A percentile compares a stretch with the other conserved stretches of the same genome.
These are phyloP conservation scores for Fragaria nilgerrensis DNA, from an alignment of 306 rosid species.

Conservation along the genomic window DNA sequence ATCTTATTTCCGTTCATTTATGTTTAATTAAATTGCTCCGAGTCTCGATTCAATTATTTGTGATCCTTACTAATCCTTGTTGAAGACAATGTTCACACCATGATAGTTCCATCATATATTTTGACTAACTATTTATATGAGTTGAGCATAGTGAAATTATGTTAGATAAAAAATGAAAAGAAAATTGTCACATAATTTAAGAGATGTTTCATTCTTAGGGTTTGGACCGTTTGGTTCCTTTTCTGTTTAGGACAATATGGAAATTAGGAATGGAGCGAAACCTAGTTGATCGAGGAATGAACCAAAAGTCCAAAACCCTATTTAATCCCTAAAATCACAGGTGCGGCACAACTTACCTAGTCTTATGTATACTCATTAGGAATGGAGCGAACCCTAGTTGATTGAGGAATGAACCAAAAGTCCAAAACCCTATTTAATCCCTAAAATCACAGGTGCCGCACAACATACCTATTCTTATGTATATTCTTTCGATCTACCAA, in stretches of 20 bases:
- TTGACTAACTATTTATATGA: too few relatives aligned
- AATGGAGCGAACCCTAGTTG: not conserved
- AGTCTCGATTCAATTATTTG: not conserved
- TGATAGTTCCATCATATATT: too few relatives aligned
- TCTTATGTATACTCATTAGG: too few relatives aligned
- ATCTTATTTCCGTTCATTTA: too few relatives aligned
- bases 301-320: not conserved
- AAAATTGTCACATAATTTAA: too few relatives aligned
- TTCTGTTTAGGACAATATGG: not conserved
- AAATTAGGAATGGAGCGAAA: not conserved
- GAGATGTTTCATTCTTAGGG: not conserved
- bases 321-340: not conserved
- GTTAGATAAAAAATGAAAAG: too few relatives aligned
- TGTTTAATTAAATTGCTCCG: too few relatives aligned
- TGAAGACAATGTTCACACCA: not conserved
- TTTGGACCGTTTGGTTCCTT: not conserved
- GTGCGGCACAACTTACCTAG: too few relatives aligned
- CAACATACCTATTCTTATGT: not conserved
- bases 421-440: not conserved
- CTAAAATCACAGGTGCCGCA: not conserved
- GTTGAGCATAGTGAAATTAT: too few relatives aligned
- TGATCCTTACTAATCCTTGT: too few relatives aligned
- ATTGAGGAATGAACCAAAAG: not conserved
- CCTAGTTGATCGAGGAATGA: not conserved
- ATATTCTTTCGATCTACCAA: not conserved